Evolutionary conservation across 2,329 filamentous ascomycete species (phyloP).

Genomic region (Diplodia seriata): DNA sequence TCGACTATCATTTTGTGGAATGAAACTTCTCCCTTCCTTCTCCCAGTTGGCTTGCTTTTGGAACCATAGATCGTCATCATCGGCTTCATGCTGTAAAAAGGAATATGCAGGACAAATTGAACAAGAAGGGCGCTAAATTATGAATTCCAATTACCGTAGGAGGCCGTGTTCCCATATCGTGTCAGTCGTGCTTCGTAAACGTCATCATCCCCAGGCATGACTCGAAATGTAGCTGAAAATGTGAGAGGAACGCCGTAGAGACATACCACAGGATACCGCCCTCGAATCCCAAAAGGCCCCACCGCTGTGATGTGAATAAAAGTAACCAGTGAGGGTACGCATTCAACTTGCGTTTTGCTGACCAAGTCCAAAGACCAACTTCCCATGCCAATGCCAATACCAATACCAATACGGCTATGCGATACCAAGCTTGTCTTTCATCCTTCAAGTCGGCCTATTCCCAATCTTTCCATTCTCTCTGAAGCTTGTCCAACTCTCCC

Average conservation of each 20-base stretch:
- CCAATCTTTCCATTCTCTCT: constrained; percentile 43
- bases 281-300: neutral
- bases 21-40: neutral
- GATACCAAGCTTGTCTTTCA: neutral
- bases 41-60: constrained; percentile 1
- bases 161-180: neutral
- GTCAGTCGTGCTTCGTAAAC: constrained; percentile 13
- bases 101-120: neutral
- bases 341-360: neutral
- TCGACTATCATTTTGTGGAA: neutral
- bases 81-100: constrained; percentile 7
- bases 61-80: neutral
- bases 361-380: constrained; percentile 11
- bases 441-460: constrained; percentile 37
- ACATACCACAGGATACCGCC: constrained; percentile 1
- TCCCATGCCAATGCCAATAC: neutral
- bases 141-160: neutral
- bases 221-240: neutral
- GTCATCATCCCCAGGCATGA: neutral
- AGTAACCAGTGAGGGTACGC: too few relatives aligned
- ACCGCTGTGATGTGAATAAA: neutral
- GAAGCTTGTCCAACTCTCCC: constrained; percentile 39
- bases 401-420: neutral
- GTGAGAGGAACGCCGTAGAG: neutral
- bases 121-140: constrained; percentile 4